Evolutionary conservation across 495 filamentous ascomycete genomes (phyloP), one percentile per base, ranked within the genome.

Genomic region (Tuber melanosporum): DNA sequence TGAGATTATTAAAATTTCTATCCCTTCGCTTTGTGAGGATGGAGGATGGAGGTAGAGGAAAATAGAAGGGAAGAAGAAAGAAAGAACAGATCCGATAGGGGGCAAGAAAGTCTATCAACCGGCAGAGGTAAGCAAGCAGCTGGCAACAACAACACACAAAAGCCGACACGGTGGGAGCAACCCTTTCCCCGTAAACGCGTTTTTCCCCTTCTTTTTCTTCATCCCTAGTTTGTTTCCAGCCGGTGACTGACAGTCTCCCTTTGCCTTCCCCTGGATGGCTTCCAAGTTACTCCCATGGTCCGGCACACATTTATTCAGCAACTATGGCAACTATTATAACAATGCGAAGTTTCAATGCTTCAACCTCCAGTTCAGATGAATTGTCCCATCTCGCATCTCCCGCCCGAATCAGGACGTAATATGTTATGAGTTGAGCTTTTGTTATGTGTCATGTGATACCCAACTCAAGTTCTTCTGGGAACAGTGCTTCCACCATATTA

Each of bases 21-120:
- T 66, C 26, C 57, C 57, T 66, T 66, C 26, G 57, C 57, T 66
- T 66, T 36, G 57, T 66, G 57, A 36, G 57, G 57, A 4, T 15
- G 26, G 57, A 36, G 57, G 57, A 66, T 66, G 26, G 57, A 36
- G 32, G 57, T 66, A 8, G 57, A 36, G 57, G 57, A 36, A 66
- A 66, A 36, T 66, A 36, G 57, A 66, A 36, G 57, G 26, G 57
- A 66, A 66, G 57, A 66, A 66, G 57, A 66, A 66, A 66, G 57
- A 66, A 36, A 66, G 57, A 66, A 17, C 57, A 15, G 26, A 66
- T 12, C 57, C 15, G 57, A 36, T 66, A 66, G 57, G 57, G 52
- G 57, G 57, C 57, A 32, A 36, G 32, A 36, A 36, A 19, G 57
- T 66, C 57, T 36, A 36, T 66, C 57, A 66, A 66, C 12, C 26